phyloP scores from a whole-genome alignment of 169 alveolate genomes.

The Plasmodium knowlesi region DNA sequence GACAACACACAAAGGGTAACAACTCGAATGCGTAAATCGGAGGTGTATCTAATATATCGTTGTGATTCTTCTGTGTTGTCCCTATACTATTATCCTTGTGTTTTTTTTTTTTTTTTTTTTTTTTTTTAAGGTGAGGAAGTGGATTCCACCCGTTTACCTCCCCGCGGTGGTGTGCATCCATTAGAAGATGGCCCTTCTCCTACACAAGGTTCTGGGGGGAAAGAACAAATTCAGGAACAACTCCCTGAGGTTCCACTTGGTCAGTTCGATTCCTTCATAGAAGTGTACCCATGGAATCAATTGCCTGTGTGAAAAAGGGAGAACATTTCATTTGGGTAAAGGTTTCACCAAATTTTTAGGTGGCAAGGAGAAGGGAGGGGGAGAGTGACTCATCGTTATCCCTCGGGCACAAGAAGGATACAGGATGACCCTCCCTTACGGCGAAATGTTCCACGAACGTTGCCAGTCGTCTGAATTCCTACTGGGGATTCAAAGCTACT shows the following conservation, averaged over 20 bases:
- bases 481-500: conserved; percentile 45
- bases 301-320: not conserved
- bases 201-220: not conserved
- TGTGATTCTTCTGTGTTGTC: not conserved
- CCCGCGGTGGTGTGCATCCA: not conserved
- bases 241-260: not conserved
- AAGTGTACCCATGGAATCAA: not conserved
- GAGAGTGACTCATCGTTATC: not conserved
- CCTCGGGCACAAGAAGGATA: not conserved
- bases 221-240: not conserved
- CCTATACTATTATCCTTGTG: not conserved
- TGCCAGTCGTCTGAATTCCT: conserved; percentile 62
- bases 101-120: too few species aligned
- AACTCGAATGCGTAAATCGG: not conserved
- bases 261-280: not conserved
- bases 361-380: not conserved
- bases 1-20: not conserved
- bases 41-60: not conserved
- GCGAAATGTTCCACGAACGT: conserved; percentile 4
- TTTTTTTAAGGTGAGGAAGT: not conserved
- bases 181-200: not conserved
- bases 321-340: not conserved
- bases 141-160: not conserved
- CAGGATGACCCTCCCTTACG: not conserved
- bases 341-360: not conserved